Base-by-base conservation (phyloP, 164 flowering plant genomes). In the Magnolia officinalis region DNA sequence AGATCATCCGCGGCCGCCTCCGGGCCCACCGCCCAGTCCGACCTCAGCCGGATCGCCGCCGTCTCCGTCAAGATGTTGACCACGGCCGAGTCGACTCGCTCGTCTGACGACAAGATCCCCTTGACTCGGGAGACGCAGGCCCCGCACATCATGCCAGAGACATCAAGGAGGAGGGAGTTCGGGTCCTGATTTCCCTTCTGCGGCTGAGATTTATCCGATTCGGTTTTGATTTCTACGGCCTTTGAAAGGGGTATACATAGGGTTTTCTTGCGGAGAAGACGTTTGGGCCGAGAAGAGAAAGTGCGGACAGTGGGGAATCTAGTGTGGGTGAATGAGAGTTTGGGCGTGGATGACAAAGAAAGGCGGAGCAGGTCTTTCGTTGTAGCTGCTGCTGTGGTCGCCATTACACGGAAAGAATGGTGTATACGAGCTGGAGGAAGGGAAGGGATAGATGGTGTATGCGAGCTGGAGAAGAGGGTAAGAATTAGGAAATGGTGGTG, bases 121-220 rank as follows among this genome's bases (percentile, higher is more conserved):
- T 89, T 92, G 80, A 95, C 98, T 50, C 98, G 91, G 37, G 98
- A 80, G 2, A 86, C 96, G 84, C 98, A 95, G 8, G 87, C 90
- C n/a, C 95, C 98, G 87, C 97, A 95, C 98, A 95, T 92, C 98
- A 95, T 95, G 14, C 98, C 97, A 50, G 87, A 58, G 61, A 95
- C 97, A 23, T 92, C 98, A 9, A 95, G 92, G 7, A 95, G 90
- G 11, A 91, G 70, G 61, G 90, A 82, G 21, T 31, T 68, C 21
- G 89, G 67, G 6, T 84, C 82, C 1, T 63, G 59, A 16, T 55
- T 55, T 13, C 20, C 31, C 58, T 50, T 14, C 63, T 21, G 81
- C 10, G 58, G 63, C 50, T 75, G 73, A 14, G 84, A 59, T 51
- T 29, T 63, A 20, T 52, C 74, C 14, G 74, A 13, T 5, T 67